Percentiles rank a stretch among this genome's conserved stretches.
Conservation (phyloP, 177 flowering plant genomes). For the Vitis hybrid region DNA sequence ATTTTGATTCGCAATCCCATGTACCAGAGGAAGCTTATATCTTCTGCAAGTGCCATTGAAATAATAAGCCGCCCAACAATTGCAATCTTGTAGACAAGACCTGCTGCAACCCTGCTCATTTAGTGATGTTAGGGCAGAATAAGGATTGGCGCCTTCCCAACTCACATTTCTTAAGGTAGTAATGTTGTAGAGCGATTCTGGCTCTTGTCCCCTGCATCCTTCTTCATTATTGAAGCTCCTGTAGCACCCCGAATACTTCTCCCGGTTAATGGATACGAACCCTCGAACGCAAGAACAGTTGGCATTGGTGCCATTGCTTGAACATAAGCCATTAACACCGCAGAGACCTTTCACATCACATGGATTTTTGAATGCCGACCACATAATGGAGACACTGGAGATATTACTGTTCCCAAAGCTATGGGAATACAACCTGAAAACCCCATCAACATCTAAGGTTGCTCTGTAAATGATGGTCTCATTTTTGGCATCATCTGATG, state of each 20-base stretch:
- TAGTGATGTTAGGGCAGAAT: neutral
- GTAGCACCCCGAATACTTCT: neutral
- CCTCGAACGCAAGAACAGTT: conserved; percentile 6
- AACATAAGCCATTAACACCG: conserved; percentile 5
- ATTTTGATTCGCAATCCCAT: neutral
- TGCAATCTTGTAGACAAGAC: conserved; percentile 11
- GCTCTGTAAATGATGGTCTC: no score
- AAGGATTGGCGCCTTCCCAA: neutral
- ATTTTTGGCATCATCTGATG: no score
- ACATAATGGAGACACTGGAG: no score
- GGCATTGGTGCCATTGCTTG: no score
- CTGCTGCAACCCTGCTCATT: neutral
- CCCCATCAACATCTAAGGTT: no score
- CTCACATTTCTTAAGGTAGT: neutral
- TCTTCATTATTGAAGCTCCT: neutral
- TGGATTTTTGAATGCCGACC: no score
- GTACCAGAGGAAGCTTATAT: conserved; percentile 9
- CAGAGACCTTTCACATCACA: no score
- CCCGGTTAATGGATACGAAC: neutral
- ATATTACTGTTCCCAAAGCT: no score
- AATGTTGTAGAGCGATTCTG: neutral
- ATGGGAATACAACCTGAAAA: no score
- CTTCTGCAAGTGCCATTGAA: neutral
- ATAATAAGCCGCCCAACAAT: conserved; percentile 2
- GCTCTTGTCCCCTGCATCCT: neutral